These are phyloP conservation scores for Cryptococcus sp. DNA, from an alignment of 1,284 basidiomycete species.

Conservation along the genomic window DNA sequence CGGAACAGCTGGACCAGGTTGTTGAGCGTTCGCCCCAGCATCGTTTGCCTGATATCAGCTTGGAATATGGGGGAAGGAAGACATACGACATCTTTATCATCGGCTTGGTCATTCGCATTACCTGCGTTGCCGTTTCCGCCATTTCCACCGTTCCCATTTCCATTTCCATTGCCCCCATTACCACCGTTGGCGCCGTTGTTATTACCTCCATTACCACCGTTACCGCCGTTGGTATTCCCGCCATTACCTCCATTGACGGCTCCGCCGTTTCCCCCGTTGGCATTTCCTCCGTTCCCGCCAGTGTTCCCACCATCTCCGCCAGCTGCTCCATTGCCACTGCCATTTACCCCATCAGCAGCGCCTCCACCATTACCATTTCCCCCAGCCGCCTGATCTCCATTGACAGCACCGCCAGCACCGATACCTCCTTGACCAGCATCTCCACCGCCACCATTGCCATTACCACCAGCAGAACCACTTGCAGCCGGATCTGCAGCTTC, in stretches of 20 bases:
- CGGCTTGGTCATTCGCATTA: background rate
- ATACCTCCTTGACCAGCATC: background rate
- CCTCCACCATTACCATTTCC: background rate
- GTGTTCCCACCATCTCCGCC: background rate
- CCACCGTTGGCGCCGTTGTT: background rate
- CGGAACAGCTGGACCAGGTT: slow-evolving; percentile 15
- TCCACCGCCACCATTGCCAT: background rate
- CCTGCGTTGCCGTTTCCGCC: background rate
- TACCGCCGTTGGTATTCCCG: background rate
- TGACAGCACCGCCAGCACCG: background rate
- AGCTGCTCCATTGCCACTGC: background rate
- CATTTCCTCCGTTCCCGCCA: background rate
- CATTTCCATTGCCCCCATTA: background rate
- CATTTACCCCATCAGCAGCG: background rate
- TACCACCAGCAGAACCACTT: background rate
- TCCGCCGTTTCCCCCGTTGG: background rate
- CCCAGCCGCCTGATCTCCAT: background rate
- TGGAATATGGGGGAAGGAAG: background rate
- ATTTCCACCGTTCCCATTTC: background rate
- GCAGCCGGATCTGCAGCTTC: background rate
- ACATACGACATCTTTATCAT: background rate
- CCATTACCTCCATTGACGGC: background rate
- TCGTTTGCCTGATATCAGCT: background rate
- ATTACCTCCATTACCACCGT: background rate
- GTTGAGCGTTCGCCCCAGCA: slow-evolving; percentile 4